Base-by-base conservation (phyloP, 768 basidiomycete species). In the Plicaturopsis crispa region DNA sequence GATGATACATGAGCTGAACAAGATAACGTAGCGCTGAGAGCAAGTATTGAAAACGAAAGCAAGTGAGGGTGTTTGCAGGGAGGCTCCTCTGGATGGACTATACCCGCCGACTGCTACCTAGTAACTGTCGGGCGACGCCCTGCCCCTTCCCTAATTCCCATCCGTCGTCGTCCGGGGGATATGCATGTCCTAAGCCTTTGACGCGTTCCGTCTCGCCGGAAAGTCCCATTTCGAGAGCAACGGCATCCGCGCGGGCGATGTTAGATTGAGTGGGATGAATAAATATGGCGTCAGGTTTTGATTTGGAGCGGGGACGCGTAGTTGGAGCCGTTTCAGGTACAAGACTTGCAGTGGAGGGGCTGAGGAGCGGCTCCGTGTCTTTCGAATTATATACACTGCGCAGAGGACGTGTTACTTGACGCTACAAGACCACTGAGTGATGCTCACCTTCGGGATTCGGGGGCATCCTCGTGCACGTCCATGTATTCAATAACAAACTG, bases 181-280 rank as follows among this genome's bases (percentile, higher is more conserved):
- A 62, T 24, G 45, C 55, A 44, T 62, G 57, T 6, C n/a, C n/a
- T n/a, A n/a, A n/a, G n/a, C 57, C 65, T 39, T 62, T 56, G 4
- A 71, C 72, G 17, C 61, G 59, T 24, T 77, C 72, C 6, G 73
- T 70, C 41, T 71, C 66, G 16, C 67, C 63, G 3, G 55, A 55
- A 13, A 79, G 43, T 17, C 77, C 80, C 22, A 78, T 57, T 47
- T 75, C 67, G 33, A 72, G 53, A 0, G 77, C 77, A n/a, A 59
- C 66, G 6, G 72, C 75, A 42, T 83, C 80, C 3, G 80, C 80
- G 24, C 80, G 76, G 5, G 78, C 78, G 44, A 80, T 49, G 50
- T 80, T 81, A 24, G 78, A 80, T 31, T 77, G 54, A 31, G 55
- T 56, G 2, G 82, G 80, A 48, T 82, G 79, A 35, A 82, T 80